Evolutionary conservation across 2,329 filamentous ascomycete species (phyloP).

Genomic region (Tricladium varicosporioides): DNA sequence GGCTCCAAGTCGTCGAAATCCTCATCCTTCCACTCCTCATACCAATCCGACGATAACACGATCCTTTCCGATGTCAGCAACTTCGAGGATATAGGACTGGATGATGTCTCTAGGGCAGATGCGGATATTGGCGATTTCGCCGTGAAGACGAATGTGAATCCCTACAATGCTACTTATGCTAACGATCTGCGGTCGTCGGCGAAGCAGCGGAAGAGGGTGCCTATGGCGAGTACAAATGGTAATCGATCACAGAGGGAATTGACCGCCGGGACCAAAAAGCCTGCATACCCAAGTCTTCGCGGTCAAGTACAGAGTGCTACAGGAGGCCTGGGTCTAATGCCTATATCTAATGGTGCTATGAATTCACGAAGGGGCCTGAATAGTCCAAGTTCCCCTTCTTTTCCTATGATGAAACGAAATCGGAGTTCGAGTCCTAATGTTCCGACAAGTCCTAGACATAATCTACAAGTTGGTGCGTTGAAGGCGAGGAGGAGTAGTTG

Average conservation of each 20-base stretch:
- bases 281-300: slow-evolving; percentile 25
- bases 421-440: slow-evolving; percentile 31
- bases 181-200: slow-evolving; percentile 25
- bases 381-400: slow-evolving; percentile 23
- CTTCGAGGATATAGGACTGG: slow-evolving; percentile 91
- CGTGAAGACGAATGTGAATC: slow-evolving; percentile 27
- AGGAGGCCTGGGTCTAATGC: slow-evolving; percentile 31
- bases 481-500: slow-evolving; percentile 50
- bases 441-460: slow-evolving; percentile 17
- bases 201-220: slow-evolving; percentile 23
- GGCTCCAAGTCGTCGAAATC: slow-evolving; percentile 88
- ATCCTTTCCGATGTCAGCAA: slow-evolving; percentile 72
- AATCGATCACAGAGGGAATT: slow-evolving; percentile 31
- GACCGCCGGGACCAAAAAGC: slow-evolving; percentile 24
- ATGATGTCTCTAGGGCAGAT: slow-evolving; percentile 55
- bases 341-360: slow-evolving; percentile 20
- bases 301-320: slow-evolving; percentile 27
- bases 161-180: slow-evolving; percentile 27
- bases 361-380: slow-evolving; percentile 23
- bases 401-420: slow-evolving; percentile 27
- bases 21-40: slow-evolving; percentile 80
- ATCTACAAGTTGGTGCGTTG: slow-evolving; percentile 22
- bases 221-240: slow-evolving; percentile 25
- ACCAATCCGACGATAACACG: slow-evolving; percentile 68
- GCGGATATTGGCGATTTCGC: slow-evolving; percentile 30